These are phyloP conservation scores for Volvox carteri DNA, from an alignment of 163 green algal genomes.

Conservation along the genomic window DNA sequence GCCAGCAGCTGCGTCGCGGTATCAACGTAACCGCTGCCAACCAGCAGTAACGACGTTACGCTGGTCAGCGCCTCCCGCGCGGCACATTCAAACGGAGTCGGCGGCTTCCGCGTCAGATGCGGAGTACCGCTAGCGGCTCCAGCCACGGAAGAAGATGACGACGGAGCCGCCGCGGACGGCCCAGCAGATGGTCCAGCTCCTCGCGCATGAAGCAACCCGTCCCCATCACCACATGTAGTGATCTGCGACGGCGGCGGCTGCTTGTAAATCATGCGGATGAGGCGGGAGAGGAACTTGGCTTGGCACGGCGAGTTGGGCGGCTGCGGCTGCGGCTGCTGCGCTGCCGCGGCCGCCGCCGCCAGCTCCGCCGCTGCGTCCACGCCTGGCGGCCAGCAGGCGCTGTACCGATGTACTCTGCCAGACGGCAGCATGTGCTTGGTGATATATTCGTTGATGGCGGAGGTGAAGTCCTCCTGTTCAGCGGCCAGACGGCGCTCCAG, in stretches of 20 bases:
- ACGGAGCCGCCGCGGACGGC: not conserved
- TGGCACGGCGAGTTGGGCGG: no score
- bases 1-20: not conserved
- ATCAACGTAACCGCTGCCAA: not conserved
- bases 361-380: not conserved
- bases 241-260: not conserved
- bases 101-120: not conserved
- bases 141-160: not conserved
- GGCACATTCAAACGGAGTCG: not conserved
- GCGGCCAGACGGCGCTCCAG: not conserved
- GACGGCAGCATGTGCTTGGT: slow-evolving; percentile 48
- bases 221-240: no score
- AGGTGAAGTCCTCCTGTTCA: not conserved
- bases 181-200: not conserved
- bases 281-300: no score
- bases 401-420: slow-evolving; percentile 32
- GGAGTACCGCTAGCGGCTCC: not conserved
- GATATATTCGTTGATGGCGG: slow-evolving; percentile 13
- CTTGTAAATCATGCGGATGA: no score
- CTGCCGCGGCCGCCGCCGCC: slow-evolving; percentile 1
- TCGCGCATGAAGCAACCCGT: not conserved
- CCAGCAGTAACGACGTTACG: slow-evolving; percentile 1
- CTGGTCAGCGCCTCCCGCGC: slow-evolving; percentile 8
- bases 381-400: slow-evolving; percentile 21
- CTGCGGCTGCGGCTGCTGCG: not conserved